Evolutionary conservation across 305 asterid genomes (phyloP), one percentile per base, ranked within the genome.

Genomic region (Plantago rigida): DNA sequence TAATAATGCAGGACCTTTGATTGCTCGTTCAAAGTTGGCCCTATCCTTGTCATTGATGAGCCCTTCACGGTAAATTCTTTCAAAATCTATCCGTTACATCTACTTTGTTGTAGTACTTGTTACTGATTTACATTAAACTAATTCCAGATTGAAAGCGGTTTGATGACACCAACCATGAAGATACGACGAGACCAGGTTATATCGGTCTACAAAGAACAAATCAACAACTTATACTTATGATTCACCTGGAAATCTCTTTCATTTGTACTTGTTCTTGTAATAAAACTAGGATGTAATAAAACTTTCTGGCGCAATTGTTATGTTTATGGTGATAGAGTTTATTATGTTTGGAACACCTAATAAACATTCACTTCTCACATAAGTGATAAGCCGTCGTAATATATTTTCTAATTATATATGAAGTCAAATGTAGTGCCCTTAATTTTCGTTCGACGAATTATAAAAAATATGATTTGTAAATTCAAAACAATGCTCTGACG

Each of bases 131-230:
- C 19, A 19, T 61, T 28, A 6, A 5, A 61, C 13, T 52, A 6
- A 34, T 49, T 75, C 81, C 90, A 87, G 96, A 86, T 86, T 13
- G 97, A 87, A 44, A 68, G 79, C 45, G 97, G 96, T 71, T 74
- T 86, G 52, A 80, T 92, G 95, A 92, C 96, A 59, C 95, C 97
- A 49, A 92, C 97, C 46, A 86, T 92, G 99, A 89, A 92, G 76
- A 77, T 89, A 41, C 82, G 82, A 75, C 80, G 99, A 45, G 96
- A 92, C 52, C 75, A 55, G 71, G 95, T 89, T 28, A 84, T 73
- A 14, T 77, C 77, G 47, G 51, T 77, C 54, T 86, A 78, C 84
- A 71, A 70, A 72, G 85, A 83, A 75, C 83, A 89, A 71, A 86
- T 92, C 46, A 78, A 78, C 47, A 69, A 71, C 74, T 19, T 92